These are phyloP conservation scores for Trichodelitschia bisporula DNA, from an alignment of 495 filamentous ascomycete genomes.

Conservation along the genomic window DNA sequence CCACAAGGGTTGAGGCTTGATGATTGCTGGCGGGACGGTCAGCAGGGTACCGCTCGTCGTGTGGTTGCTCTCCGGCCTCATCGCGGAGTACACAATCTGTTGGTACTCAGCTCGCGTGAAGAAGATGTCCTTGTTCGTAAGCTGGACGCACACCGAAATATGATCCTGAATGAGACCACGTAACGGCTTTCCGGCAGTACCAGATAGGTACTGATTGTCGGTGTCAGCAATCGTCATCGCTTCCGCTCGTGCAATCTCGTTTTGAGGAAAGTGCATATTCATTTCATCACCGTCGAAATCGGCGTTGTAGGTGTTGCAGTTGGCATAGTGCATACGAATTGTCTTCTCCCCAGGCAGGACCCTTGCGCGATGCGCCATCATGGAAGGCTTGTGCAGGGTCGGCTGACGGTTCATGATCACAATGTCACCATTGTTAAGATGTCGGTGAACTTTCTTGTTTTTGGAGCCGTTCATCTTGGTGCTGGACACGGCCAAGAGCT, in stretches of 20 bases:
- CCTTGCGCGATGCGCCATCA: constrained; percentile 90
- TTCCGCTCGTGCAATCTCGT: constrained; percentile 79
- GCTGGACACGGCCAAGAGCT: constrained; percentile 70
- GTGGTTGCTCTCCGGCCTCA: constrained; percentile 74
- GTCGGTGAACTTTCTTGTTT: constrained; percentile 92
- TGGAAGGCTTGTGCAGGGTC: constrained; percentile 98
- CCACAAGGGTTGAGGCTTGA: constrained; percentile 66
- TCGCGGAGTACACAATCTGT: constrained; percentile 67
- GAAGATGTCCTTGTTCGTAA: constrained; percentile 83
- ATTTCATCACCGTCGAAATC: constrained; percentile 99
- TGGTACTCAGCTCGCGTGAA: constrained; percentile 78
- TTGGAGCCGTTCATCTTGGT: constrained; percentile 47
- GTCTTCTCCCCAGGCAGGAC: constrained; percentile 88
- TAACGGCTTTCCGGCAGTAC: constrained; percentile 80
- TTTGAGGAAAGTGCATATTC: constrained; percentile 99
- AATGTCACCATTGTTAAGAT: constrained; percentile 86
- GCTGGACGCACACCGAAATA: constrained; percentile 74
- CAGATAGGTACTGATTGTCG: constrained; percentile 89
- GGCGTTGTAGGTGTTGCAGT: constrained; percentile 99
- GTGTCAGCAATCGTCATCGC: constrained; percentile 83
- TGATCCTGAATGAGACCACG: constrained; percentile 98
- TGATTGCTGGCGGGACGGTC: constrained; percentile 52
- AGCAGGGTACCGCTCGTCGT: constrained; percentile 46
- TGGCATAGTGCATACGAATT: constrained; percentile 98
- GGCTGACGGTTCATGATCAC: constrained; percentile 99